Evolutionary conservation across 768 basidiomycete species (phyloP).

Genomic region (Phaeotremella skinneri): DNA sequence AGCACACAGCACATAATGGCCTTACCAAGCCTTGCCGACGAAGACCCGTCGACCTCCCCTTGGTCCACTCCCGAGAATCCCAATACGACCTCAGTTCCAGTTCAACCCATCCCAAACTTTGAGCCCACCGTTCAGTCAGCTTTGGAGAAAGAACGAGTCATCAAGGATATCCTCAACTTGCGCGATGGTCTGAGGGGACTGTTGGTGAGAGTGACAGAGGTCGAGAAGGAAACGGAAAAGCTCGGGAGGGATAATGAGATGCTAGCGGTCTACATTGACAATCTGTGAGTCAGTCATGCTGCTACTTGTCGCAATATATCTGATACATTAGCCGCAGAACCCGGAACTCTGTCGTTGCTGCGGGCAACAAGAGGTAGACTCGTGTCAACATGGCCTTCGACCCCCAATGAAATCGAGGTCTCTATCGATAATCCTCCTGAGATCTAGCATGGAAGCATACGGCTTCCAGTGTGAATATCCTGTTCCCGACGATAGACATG

Average conservation of each 20-base stretch:
- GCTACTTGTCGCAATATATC: neutral
- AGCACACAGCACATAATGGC: conserved; percentile 25
- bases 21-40: conserved; percentile 1
- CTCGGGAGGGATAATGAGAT: conserved; percentile 45
- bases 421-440: no score
- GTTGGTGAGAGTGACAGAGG: conserved; percentile 37
- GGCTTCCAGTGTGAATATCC: no score
- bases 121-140: conserved; percentile 38
- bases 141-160: conserved; percentile 41
- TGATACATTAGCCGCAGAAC: conserved; percentile 18
- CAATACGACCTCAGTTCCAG: neutral
- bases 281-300: conserved; percentile 35
- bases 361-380: conserved; percentile 34
- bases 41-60: conserved; percentile 11
- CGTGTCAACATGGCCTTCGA: no score
- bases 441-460: no score
- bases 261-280: conserved; percentile 46
- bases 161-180: conserved; percentile 40
- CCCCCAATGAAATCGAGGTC: no score
- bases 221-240: conserved; percentile 42
- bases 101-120: neutral
- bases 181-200: conserved; percentile 41
- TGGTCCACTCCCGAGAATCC: conserved; percentile 14
- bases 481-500: no score
- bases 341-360: conserved; percentile 46